A percentile compares a stretch with the other conserved stretches of the same genome.
Conservation (phyloP, 345 rosid species). For the Aurinia saxatilis region DNA sequence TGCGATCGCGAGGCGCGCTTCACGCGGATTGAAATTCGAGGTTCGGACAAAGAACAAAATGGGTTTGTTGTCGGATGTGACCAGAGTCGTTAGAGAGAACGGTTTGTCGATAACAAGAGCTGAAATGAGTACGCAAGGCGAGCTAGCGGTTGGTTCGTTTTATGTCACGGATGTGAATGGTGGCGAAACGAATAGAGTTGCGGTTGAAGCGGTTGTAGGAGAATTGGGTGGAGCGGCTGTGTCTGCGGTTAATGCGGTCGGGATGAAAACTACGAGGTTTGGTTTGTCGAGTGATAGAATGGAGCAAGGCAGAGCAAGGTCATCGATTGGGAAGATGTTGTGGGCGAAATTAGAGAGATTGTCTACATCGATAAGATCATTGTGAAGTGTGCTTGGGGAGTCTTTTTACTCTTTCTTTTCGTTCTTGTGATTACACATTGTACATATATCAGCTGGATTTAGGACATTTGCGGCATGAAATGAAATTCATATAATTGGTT, state of each 20-base stretch:
- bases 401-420: background rate
- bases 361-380: constrained; percentile 42
- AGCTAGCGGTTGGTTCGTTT: constrained; percentile 62
- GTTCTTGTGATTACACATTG: background rate
- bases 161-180: constrained; percentile 63
- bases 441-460: background rate
- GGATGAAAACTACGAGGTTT: constrained; percentile 11
- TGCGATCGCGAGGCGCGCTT: constrained; percentile 61
- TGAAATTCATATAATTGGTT: background rate
- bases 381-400: constrained; percentile 3
- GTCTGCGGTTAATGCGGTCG: constrained; percentile 37
- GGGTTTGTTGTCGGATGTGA: constrained; percentile 61
- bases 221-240: constrained; percentile 58
- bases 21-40: constrained; percentile 65
- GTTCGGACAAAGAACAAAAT: constrained; percentile 43
- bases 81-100: constrained; percentile 58
- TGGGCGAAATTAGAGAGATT: constrained; percentile 73
- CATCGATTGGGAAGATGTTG: constrained; percentile 53
- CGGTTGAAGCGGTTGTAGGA: constrained; percentile 43
- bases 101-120: constrained; percentile 65
- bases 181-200: constrained; percentile 30
- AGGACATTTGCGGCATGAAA: background rate
- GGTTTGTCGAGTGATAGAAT: constrained; percentile 23
- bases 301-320: constrained; percentile 31
- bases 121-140: constrained; percentile 50